phyloP scores from a whole-genome alignment of 306 rosid species.

The Begonia masoniana region DNA sequence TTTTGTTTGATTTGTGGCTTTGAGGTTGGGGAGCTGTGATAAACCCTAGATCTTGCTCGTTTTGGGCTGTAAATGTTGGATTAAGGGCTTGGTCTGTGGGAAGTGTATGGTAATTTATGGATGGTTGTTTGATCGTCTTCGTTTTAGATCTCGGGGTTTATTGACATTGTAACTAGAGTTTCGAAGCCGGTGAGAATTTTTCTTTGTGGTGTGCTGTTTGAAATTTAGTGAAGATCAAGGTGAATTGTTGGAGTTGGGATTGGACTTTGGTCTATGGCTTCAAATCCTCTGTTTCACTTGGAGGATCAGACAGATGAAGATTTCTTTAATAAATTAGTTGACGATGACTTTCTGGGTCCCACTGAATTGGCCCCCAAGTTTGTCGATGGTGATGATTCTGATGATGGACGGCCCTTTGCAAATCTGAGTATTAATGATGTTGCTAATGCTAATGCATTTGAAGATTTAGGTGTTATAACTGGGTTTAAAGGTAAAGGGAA shows the following conservation, averaged over 20 bases:
- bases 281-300: conserved; percentile 63
- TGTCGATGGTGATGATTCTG: conserved; percentile 36
- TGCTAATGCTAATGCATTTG: conserved; percentile 16
- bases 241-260: conserved; percentile 13
- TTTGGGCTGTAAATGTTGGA: conserved; percentile 13
- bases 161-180: conserved; percentile 17
- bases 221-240: conserved; percentile 17
- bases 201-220: conserved; percentile 12
- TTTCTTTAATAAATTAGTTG: conserved; percentile 80
- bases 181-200: conserved; percentile 8
- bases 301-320: conserved; percentile 91
- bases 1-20: conserved; percentile 10
- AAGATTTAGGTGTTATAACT: conserved; percentile 18
- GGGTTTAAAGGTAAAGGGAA: conserved; percentile 15
- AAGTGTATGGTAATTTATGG: conserved; percentile 3
- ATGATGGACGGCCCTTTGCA: conserved; percentile 40
- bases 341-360: conserved; percentile 40
- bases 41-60: conserved; percentile 34
- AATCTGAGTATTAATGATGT: conserved; percentile 34
- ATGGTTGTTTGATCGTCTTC: conserved; percentile 4
- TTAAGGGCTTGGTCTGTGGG: conserved; percentile 14
- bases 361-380: conserved; percentile 14
- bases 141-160: conserved; percentile 37
- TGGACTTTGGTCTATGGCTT: conserved; percentile 50
- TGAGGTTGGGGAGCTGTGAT: conserved; percentile 19